Evolutionary conservation across 805 yeast species (phyloP).

Genomic region (Hanseniaspora opuntiae): DNA sequence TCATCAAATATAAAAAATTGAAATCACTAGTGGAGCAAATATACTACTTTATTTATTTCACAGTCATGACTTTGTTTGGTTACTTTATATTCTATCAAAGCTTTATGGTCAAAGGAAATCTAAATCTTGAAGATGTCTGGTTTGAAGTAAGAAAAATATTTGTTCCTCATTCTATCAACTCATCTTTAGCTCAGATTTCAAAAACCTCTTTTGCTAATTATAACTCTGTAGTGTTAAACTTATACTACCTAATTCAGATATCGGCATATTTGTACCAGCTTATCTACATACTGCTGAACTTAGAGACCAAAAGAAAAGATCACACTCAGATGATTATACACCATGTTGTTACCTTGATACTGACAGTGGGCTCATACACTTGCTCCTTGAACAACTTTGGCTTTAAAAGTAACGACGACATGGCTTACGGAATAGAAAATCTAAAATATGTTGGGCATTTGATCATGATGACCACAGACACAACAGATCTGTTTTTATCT

Average conservation of each 20-base stretch:
- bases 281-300: conserved; percentile 42
- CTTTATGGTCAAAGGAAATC: neutral
- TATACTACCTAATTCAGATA: conserved; percentile 58
- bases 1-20: conserved; percentile 5
- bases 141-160: conserved; percentile 1
- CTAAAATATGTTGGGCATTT: conserved; percentile 36
- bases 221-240: conserved; percentile 30
- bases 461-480: conserved; percentile 68
- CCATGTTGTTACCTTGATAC: conserved; percentile 63
- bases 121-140: neutral
- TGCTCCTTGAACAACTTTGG: conserved; percentile 59
- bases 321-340: conserved; percentile 77
- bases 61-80: neutral
- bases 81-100: conserved; percentile 6
- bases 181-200: neutral
- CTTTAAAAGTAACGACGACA: neutral
- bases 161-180: conserved; percentile 2
- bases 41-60: conserved; percentile 3
- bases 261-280: conserved; percentile 74
- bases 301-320: conserved; percentile 73
- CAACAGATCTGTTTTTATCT: conserved; percentile 59
- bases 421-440: conserved; percentile 4
- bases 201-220: neutral
- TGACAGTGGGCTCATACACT: conserved; percentile 59
- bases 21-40: conserved; percentile 11